These are phyloP conservation scores for Metarhizium rileyi DNA, from an alignment of 2,329 filamentous ascomycete genomes.

Conservation along the genomic window DNA sequence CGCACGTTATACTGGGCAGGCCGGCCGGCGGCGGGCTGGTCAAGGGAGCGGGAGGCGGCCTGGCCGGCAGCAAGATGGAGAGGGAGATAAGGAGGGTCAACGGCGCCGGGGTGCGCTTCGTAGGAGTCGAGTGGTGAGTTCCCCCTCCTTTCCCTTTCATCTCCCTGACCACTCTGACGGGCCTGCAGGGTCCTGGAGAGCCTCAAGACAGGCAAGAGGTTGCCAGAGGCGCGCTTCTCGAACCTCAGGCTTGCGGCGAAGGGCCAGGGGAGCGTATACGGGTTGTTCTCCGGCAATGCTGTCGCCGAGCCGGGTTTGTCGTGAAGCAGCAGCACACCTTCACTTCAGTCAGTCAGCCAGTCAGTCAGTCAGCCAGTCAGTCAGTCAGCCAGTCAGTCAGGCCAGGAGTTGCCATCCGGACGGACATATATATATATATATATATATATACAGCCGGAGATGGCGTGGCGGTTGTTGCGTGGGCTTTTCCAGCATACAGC, in stretches of 20 bases:
- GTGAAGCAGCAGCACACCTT: no score
- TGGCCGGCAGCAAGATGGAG: slow-evolving; percentile 70
- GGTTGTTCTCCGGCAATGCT: slow-evolving; percentile 18
- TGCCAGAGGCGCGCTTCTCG: slow-evolving; percentile 65
- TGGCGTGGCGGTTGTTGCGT: no score
- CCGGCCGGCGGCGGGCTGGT: slow-evolving; percentile 30
- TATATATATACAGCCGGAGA: no score
- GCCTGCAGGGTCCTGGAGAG: slow-evolving; percentile 68
- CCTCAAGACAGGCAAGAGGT: slow-evolving; percentile 61
- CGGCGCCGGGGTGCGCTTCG: slow-evolving; percentile 66
- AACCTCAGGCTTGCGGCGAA: slow-evolving; percentile 50
- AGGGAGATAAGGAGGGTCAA: slow-evolving; percentile 62
- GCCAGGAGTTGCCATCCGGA: no score
- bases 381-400: no score
- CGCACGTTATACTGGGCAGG: slow-evolving; percentile 73
- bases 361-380: no score
- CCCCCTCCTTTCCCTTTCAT: background rate
- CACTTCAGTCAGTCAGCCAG: no score
- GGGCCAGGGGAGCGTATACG: slow-evolving; percentile 56
- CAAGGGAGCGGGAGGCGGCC: slow-evolving; percentile 58
- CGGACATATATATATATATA: no score
- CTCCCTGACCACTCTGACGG: background rate
- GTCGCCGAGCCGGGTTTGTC: slow-evolving; percentile 16
- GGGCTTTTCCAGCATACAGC: no score
- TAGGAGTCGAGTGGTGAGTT: slow-evolving; percentile 68